Conservation (phyloP, 176 grass and related monocot genomes). For the Thinopyrum elongatum region DNA sequence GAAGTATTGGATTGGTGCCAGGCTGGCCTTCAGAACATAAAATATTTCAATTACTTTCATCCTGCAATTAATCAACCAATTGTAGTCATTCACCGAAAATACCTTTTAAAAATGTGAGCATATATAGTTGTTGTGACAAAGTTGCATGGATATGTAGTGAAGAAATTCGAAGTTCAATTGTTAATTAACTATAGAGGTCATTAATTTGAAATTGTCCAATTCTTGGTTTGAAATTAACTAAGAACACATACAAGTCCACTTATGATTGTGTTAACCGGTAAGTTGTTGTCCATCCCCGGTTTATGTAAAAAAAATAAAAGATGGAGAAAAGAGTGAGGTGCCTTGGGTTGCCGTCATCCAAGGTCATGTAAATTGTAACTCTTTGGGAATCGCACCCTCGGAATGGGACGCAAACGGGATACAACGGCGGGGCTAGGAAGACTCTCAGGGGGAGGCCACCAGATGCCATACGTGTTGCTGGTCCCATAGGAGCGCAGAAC, state of each 20-base stretch:
- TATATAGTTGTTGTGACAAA: too few relatives aligned
- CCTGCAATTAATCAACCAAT: background rate
- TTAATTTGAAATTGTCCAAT: background rate
- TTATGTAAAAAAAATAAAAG: too few relatives aligned
- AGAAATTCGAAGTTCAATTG: background rate
- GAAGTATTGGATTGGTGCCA: conserved; percentile 96
- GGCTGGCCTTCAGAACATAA: conserved; percentile 39
- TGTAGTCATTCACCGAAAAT: background rate
- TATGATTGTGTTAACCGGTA: background rate
- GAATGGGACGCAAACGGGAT: too few relatives aligned
- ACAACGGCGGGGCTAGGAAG: too few relatives aligned
- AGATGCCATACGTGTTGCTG: too few relatives aligned
- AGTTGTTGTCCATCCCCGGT: background rate
- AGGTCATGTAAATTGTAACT: too few relatives aligned
- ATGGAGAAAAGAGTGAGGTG: too few relatives aligned
- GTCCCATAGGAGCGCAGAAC: too few relatives aligned
- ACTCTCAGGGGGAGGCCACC: too few relatives aligned
- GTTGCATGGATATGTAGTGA: background rate
- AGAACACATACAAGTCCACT: background rate
- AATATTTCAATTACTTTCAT: background rate
- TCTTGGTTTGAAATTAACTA: background rate
- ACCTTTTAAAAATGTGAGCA: background rate
- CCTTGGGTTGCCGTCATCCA: too few relatives aligned
- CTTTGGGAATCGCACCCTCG: too few relatives aligned
- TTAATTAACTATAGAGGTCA: background rate